These are phyloP conservation scores for Raddia guianensis DNA, from an alignment of 176 grass and related monocot genomes.

Conservation along the genomic window DNA sequence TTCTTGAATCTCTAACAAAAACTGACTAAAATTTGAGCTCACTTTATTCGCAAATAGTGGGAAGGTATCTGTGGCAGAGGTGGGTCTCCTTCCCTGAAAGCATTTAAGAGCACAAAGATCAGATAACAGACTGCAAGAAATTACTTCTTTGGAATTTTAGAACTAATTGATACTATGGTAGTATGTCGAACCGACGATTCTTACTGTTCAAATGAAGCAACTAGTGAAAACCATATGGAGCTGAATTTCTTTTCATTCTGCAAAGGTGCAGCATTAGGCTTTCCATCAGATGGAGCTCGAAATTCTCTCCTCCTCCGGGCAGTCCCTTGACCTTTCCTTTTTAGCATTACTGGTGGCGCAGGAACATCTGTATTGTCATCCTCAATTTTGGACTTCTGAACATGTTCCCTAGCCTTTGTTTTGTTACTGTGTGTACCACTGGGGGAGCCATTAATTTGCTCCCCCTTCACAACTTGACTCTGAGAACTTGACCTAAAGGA, in stretches of 20 bases:
- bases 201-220: slow-evolving; percentile 74
- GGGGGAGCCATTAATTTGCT: slow-evolving; percentile 47
- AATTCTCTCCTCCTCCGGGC: slow-evolving; percentile 45
- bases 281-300: slow-evolving; percentile 34
- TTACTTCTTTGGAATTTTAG: slow-evolving; percentile 21
- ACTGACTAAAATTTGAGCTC: slow-evolving; percentile 41
- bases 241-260: slow-evolving; percentile 59
- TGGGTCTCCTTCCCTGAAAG: slow-evolving; percentile 69
- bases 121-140: slow-evolving; percentile 31
- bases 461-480: slow-evolving; percentile 53
- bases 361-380: slow-evolving; percentile 63
- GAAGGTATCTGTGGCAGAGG: slow-evolving; percentile 68
- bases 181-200: slow-evolving; percentile 7
- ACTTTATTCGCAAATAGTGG: slow-evolving; percentile 80
- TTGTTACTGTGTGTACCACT: slow-evolving; percentile 44
- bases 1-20: slow-evolving; percentile 26
- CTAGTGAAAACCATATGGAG: slow-evolving; percentile 79
- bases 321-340: slow-evolving; percentile 50
- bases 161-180: background rate
- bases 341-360: slow-evolving; percentile 24
- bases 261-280: slow-evolving; percentile 34
- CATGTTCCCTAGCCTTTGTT: slow-evolving; percentile 54
- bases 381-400: slow-evolving; percentile 51
- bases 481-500: slow-evolving; percentile 55
- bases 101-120: slow-evolving; percentile 36